Evolutionary conservation across 805 yeast genomes (phyloP).

Genomic region (Cyberlindnera americana): DNA sequence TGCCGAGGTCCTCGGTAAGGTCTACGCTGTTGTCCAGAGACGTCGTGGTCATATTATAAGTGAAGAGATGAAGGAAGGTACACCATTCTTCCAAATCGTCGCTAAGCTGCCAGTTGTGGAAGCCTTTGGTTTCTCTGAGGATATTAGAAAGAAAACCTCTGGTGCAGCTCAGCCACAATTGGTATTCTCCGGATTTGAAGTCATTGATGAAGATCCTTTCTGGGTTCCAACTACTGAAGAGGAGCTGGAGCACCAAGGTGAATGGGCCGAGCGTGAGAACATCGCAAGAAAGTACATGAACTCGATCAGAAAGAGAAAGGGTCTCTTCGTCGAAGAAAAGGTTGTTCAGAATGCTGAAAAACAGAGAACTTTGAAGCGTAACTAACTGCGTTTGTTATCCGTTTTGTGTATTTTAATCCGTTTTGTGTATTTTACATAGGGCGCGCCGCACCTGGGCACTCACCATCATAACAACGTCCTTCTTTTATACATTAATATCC

Average conservation of each 20-base stretch:
- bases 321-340: constrained; percentile 84
- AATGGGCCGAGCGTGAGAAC: constrained; percentile 87
- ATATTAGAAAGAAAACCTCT: constrained; percentile 85
- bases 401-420: no score
- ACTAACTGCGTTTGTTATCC: no score
- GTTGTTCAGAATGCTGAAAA: constrained; percentile 90
- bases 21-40: constrained; percentile 88
- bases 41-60: constrained; percentile 80
- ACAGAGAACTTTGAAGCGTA: constrained; percentile 82
- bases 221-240: constrained; percentile 99
- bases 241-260: constrained; percentile 91
- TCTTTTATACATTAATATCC: no score
- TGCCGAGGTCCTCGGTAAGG: constrained; percentile 91
- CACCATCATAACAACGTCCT: no score
- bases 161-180: constrained; percentile 98
- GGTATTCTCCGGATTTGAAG: constrained; percentile 83
- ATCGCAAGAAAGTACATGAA: constrained; percentile 87
- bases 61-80: constrained; percentile 98
- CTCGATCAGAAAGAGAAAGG: constrained; percentile 77
- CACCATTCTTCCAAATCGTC: constrained; percentile 86
- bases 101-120: constrained; percentile 91
- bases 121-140: constrained; percentile 96
- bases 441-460: no score
- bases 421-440: no score
- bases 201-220: constrained; percentile 89